A percentile compares a stretch with the other conserved stretches of the same genome.
phyloP scores from a whole-genome alignment of 2,329 filamentous ascomycete species.

The Diaporthe velutina region DNA sequence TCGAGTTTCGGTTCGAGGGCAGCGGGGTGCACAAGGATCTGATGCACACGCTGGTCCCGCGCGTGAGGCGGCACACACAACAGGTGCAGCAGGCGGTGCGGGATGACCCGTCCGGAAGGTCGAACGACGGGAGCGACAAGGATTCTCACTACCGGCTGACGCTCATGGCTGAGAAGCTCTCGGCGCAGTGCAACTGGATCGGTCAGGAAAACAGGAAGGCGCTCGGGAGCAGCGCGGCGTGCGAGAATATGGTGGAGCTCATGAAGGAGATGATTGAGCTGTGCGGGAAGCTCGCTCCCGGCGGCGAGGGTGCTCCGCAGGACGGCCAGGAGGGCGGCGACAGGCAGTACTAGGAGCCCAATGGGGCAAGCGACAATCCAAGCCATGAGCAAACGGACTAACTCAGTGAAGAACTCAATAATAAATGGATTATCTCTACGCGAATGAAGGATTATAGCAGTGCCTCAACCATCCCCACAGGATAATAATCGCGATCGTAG shows the following conservation, averaged over 20 bases:
- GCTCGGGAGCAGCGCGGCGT: neutral
- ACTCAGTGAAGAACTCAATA: neutral
- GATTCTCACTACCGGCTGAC: neutral
- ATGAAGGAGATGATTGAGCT: slow-evolving; percentile 31
- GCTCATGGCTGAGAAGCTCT: slow-evolving; percentile 10
- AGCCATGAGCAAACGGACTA: neutral
- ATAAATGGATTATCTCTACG: neutral
- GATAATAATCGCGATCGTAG: neutral
- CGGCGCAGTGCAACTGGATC: slow-evolving; percentile 20
- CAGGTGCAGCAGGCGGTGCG: slow-evolving; percentile 2
- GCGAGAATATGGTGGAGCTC: slow-evolving; percentile 27
- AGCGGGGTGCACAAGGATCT: slow-evolving; percentile 31
- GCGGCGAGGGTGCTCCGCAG: neutral
- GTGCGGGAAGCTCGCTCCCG: neutral
- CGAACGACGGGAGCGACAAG: neutral
- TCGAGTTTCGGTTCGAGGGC: slow-evolving; percentile 20
- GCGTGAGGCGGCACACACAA: slow-evolving; percentile 12
- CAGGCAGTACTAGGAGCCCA: neutral
- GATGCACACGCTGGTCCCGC: slow-evolving; percentile 4
- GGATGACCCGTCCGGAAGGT: neutral
- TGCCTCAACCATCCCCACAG: neutral
- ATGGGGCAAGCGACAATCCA: slow-evolving; percentile 9
- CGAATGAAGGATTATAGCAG: neutral
- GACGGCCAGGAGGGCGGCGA: neutral
- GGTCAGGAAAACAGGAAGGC: neutral